Base-by-base conservation (phyloP, 2,329 filamentous ascomycete species). In the Emmonsiellopsis sp. region DNA sequence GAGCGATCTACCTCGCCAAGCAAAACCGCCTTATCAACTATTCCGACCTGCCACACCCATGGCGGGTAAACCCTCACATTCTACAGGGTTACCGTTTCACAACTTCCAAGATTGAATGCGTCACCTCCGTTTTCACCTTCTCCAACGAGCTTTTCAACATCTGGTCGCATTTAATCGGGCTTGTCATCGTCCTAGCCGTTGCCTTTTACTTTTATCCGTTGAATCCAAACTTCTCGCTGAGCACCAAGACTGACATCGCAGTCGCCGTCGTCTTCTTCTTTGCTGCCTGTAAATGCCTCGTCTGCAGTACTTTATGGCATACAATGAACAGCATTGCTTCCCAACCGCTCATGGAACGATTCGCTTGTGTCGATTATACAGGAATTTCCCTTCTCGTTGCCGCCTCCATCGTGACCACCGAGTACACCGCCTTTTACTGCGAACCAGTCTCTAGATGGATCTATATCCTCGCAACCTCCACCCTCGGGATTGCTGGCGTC, bases 361-460 rank as follows among this genome's bases (percentile, higher is more conserved):
- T 98, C 64, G 93, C 93, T 14, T 98, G 93, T 68, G 90, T 98
- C 55, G 93, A 98, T 70, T 98, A 98, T 72, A 97, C 93, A 0
- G 93, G 93, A 53, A 98, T 98, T 61, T 95, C 91, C 1, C 77
- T 98, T 49, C 81, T 98, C 31, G 93, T 98, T 51, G 68, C 93
- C 2, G 90, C 93, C 8, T 95, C 88, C 53, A 98, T 98, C 73
- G 89, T 97, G 81, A 96, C 93, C 2, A 95, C 90, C 37, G 93
- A 98, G 69, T 98, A 97, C 74, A 96, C 93, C 0, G 93, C 92
- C 27, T 98, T 98, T 71, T 98, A 98, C 75, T 96, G 93, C 74
- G 93, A 98, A 64, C 91, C 93, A 2, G 64, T 87, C 46, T 91
- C 87, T 61, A 86, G 91, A 53, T 93, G 86, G 80, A 77, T 81